Base-by-base conservation (phyloP, 2,329 filamentous ascomycete species). In the Macroventuria anomochaeta region DNA sequence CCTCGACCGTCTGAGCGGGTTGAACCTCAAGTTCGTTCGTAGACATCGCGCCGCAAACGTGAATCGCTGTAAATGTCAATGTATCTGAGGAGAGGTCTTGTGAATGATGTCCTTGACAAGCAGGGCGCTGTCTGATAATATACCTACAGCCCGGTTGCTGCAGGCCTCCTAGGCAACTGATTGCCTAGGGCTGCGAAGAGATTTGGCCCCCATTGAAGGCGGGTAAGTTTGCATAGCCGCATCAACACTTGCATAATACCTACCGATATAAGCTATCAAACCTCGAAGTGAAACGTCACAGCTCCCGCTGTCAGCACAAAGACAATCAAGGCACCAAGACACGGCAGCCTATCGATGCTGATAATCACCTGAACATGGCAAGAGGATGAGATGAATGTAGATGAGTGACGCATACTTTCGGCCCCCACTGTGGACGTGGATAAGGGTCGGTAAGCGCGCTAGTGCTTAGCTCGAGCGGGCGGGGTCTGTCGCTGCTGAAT, bases 131-230 rank as follows among this genome's bases (percentile, higher is more conserved):
- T 49, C 44, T 59, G 48, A 37, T 68, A 29, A 65, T 70, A 70
- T 70, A 69, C 39, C n/a, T n/a, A 36, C 23, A 25, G 36, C 48
- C 34, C n/a, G n/a, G 42, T 53, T 68, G 61, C 59, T 68, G 67
- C 56, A 65, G 69, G 69, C 70, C 68, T 72, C 68, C 50, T 43
- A 47, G 41, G 53, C 55, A 39, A 49, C 39, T 37, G 37, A 32
- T 47, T 46, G 51, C 46, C 37, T 55, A 53, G 53, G 48, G 64
- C 59, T 67, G 55, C 62, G 56, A 56, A 53, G 43, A 52, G 48
- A 36, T 59, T 53, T 34, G 43, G 38, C 48, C 46, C 55, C 57
- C 41, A 41, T 52, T 28, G 2, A 6, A 32, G 39, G 49, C 37
- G 57, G 41, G 43, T 36, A 55, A 47, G 43, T 36, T 55, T 38